Percentiles rank a stretch among this genome's conserved stretches.
phyloP scores from a whole-genome alignment of 2,329 filamentous ascomycete species.

The Metarhizium album region DNA sequence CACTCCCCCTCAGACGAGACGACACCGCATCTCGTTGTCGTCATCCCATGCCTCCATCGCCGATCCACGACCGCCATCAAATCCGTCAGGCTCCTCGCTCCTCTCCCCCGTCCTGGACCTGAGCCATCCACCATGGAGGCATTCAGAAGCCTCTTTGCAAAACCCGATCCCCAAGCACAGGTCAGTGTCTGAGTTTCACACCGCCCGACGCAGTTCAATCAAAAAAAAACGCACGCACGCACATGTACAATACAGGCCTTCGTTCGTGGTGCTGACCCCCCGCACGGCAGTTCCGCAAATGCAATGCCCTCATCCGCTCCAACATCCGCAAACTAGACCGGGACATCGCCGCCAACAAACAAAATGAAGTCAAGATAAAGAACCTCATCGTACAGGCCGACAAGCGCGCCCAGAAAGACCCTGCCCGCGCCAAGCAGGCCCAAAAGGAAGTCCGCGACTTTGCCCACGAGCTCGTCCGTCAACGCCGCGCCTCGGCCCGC shows the following conservation, averaged over 20 bases:
- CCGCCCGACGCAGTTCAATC: constrained; percentile 1
- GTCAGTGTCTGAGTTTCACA: constrained; percentile 44
- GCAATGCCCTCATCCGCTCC: constrained; percentile 76
- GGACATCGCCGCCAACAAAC: constrained; percentile 70
- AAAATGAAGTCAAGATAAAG: constrained; percentile 74
- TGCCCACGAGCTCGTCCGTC: constrained; percentile 74
- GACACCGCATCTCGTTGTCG: neutral
- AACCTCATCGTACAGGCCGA: constrained; percentile 75
- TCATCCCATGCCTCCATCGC: neutral
- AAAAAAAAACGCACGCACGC: neutral
- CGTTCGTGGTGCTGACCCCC: neutral
- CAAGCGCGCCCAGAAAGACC: constrained; percentile 69
- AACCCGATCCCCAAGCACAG: constrained; percentile 87
- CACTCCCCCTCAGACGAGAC: neutral
- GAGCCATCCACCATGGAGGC: constrained; percentile 59
- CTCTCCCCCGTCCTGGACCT: neutral
- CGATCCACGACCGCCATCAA: neutral
- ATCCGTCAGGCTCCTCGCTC: neutral
- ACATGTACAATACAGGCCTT: neutral
- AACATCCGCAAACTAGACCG: constrained; percentile 93
- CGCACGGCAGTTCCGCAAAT: constrained; percentile 70
- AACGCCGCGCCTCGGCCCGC: constrained; percentile 63
- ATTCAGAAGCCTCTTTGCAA: constrained; percentile 75
- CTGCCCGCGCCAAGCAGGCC: constrained; percentile 68
- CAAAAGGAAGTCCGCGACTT: constrained; percentile 76